Evolutionary conservation across 2,329 filamentous ascomycete genomes (phyloP), one percentile per base, ranked within the genome.

Genomic region (Diaporthe sp.): DNA sequence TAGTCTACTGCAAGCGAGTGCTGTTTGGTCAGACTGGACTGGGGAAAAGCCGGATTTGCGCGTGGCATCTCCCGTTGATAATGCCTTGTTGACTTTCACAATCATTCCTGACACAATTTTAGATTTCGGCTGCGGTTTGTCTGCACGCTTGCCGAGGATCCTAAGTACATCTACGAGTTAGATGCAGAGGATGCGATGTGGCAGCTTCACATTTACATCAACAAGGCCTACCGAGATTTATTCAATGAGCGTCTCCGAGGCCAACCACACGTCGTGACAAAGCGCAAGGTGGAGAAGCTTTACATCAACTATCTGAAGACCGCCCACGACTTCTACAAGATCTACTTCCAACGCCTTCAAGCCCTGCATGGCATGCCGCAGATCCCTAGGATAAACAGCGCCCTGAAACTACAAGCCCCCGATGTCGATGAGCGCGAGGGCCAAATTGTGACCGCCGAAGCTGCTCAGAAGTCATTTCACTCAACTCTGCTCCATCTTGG

Each of bases 281-380:
- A 91, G 80, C 92, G 96, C 78, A 97, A 95, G 84, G 87, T 96
- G 70, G 93, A 94, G 82, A 96, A 94, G 84, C 89, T 93, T 78
- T 98, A 97, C 83, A 88, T 93, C 75, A 91, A 92, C 79, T 98
- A 98, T 83, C 91, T 98, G 79, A 97, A 96, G 84, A 93, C 93
- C 62, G 94, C 95, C 78, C 94, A 97, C 84, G 92, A 92, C 80
- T 98, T 98, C 84, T 98, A 98, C 87, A 92, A 94, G 80, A 92
- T 92, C 78, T 97, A 95, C 81, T 93, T 98, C 73, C 92, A 96
- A 83, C 91, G 93, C 74, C 88, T 98, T 34, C 92, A 93, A 72
- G 88, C 87, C 37, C 87, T 88, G 70, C 93, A 91, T 80, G 87
- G 88, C 75, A 86, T 90, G 75, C 85, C 84, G 44, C 88, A 89